Conservation (phyloP, 1,284 basidiomycete species). For the Ustilago bromivora region DNA sequence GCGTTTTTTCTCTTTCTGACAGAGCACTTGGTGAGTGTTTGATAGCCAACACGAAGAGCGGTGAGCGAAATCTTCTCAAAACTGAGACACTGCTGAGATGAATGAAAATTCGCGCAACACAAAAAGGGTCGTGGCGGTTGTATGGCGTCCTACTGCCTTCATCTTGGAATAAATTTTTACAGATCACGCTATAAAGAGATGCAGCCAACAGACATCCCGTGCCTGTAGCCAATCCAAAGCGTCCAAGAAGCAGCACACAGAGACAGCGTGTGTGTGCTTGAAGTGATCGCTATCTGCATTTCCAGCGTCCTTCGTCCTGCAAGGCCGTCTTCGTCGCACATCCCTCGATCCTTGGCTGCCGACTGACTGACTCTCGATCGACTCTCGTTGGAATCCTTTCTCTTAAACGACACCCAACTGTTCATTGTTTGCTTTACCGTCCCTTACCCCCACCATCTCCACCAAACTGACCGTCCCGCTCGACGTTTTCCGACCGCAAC, state of each 20-base stretch:
- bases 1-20: conserved; percentile 13
- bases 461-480: neutral
- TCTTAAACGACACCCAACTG: neutral
- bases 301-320: neutral
- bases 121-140: conserved; percentile 15
- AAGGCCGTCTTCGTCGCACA: conserved; percentile 5
- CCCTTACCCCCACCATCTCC: conserved; percentile 7
- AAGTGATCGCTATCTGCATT: conserved; percentile 17
- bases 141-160: conserved; percentile 42
- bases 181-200: neutral
- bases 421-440: conserved; percentile 4
- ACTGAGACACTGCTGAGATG: conserved; percentile 15
- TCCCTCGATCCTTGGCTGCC: neutral
- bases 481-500: conserved; percentile 5
- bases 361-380: neutral
- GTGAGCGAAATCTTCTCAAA: conserved; percentile 2
- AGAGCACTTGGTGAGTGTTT: neutral
- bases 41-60: neutral
- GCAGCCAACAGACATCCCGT: neutral
- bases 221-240: conserved; percentile 3
- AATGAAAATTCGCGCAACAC: conserved; percentile 5
- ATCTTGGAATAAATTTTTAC: conserved; percentile 23
- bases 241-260: neutral
- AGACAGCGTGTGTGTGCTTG: neutral
- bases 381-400: neutral